These are phyloP conservation scores for Gautieria morchelliformis DNA, from an alignment of 768 basidiomycete species.

Conservation along the genomic window DNA sequence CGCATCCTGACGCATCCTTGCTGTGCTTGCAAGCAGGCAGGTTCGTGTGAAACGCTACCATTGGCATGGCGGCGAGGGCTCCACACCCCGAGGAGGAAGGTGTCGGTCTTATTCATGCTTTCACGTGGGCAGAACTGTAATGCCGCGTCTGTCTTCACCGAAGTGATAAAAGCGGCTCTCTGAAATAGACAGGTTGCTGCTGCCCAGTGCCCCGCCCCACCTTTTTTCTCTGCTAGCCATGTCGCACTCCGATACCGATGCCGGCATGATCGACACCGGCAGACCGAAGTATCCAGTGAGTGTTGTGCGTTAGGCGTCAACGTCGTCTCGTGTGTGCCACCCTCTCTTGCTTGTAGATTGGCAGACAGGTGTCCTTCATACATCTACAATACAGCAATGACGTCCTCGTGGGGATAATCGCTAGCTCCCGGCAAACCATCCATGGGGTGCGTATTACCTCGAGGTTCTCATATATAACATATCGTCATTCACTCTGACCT, in stretches of 20 bases:
- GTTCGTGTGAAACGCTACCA: not conserved
- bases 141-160: not conserved
- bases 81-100: not conserved
- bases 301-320: not conserved
- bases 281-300: constrained; percentile 2
- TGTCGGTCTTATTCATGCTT: not conserved
- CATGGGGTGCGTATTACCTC: not conserved
- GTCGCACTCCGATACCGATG: constrained; percentile 7
- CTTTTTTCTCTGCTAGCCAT: not conserved
- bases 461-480: not conserved
- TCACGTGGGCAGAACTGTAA: not conserved
- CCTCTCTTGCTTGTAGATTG: not conserved
- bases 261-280: constrained; percentile 1
- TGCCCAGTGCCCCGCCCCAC: too few relatives aligned
- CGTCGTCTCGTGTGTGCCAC: not conserved
- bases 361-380: not conserved
- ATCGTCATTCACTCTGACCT: too few relatives aligned
- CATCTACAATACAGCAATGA: not conserved
- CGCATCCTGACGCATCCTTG: not conserved
- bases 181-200: not conserved
- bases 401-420: not conserved
- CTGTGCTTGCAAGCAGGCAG: not conserved
- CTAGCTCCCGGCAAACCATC: constrained; percentile 3
- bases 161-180: not conserved
- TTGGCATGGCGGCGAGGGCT: not conserved